Percentiles rank a stretch among this genome's conserved stretches.
Evolutionary conservation across 148 eudicot species (phyloP).

Genomic region (Vaccinium myrtillus): DNA sequence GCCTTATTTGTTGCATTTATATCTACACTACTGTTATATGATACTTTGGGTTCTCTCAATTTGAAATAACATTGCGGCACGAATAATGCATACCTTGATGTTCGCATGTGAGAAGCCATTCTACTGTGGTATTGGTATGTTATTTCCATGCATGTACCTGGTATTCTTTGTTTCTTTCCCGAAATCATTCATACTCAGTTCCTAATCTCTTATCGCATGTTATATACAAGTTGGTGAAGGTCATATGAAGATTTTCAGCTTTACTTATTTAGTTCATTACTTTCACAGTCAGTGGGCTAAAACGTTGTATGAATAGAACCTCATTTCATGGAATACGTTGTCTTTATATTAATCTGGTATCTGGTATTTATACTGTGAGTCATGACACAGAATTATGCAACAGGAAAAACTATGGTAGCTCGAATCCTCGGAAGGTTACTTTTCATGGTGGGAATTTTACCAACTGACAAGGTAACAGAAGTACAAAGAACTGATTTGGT

Average conservation of each 20-base stretch:
- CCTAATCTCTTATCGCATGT: not conserved
- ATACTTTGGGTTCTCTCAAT: not conserved
- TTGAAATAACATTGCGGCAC: not conserved
- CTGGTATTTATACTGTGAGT: not conserved
- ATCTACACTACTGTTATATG: no score
- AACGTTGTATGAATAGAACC: no score
- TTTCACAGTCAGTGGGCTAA: not conserved
- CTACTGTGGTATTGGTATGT: not conserved
- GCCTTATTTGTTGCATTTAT: no score
- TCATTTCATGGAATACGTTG: not conserved
- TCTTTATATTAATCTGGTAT: not conserved
- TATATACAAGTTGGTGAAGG: not conserved
- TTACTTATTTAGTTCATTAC: not conserved
- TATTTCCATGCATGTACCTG: not conserved
- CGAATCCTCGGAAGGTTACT: slow-evolving; percentile 95
- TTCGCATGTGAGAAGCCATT: not conserved
- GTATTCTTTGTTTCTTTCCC: not conserved
- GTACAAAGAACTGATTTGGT: slow-evolving; percentile 98
- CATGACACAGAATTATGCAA: slow-evolving; percentile 12
- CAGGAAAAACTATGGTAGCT: slow-evolving; percentile 99
- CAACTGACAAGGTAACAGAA: slow-evolving; percentile 91
- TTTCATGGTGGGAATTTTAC: slow-evolving; percentile 88
- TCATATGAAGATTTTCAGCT: not conserved
- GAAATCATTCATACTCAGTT: not conserved
- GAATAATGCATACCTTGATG: not conserved